A percentile compares a stretch with the other conserved stretches of the same genome.
Evolutionary conservation across 139 green algal genomes (phyloP).

Genomic region (Microglena sp.): DNA sequence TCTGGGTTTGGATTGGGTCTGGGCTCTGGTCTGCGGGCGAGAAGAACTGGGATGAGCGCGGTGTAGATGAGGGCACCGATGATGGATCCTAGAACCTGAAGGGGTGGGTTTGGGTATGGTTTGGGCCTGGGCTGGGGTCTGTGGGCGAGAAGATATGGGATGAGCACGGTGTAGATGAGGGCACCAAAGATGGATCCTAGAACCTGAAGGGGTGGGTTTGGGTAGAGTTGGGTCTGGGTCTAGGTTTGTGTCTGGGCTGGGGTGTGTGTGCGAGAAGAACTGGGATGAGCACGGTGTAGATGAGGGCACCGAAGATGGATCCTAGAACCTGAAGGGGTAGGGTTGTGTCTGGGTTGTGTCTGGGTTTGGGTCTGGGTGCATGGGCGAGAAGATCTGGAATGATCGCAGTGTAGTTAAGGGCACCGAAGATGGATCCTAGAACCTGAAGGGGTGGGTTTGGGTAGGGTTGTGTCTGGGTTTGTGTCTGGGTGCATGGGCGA

Average conservation of each 20-base stretch:
- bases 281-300: constrained; percentile 45
- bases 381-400: no score
- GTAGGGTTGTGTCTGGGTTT: no score
- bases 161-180: constrained; percentile 43
- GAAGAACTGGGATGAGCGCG: constrained; percentile 38
- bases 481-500: no score
- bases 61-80: constrained; percentile 51
- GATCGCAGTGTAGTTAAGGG: constrained; percentile 40
- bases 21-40: no score
- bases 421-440: constrained; percentile 54
- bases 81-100: constrained; percentile 53
- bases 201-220: constrained; percentile 20
- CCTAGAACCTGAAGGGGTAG: constrained; percentile 43
- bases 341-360: not conserved
- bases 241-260: not conserved
- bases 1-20: not conserved
- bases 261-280: no score
- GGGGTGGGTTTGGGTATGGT: not conserved
- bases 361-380: no score
- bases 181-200: constrained; percentile 56
- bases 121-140: no score
- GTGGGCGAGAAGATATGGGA: no score
- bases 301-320: constrained; percentile 48
- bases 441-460: constrained; percentile 30
- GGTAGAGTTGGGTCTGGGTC: not conserved